Percentiles rank a stretch among this genome's conserved stretches.
phyloP scores from a whole-genome alignment of 2,329 filamentous ascomycete genomes.

The Diaporthe helianthi region DNA sequence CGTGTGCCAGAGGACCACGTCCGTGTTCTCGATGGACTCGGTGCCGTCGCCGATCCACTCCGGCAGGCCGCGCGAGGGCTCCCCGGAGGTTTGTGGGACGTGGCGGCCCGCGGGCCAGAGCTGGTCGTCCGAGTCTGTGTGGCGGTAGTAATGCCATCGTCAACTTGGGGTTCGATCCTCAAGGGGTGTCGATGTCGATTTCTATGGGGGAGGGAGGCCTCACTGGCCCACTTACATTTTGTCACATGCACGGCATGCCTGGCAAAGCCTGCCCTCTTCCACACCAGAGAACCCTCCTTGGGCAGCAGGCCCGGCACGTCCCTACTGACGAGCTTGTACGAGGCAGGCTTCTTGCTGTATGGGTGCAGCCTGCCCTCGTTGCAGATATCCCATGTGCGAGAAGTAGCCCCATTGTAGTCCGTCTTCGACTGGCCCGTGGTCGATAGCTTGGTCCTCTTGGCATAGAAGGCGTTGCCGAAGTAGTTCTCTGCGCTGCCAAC shows the following conservation, averaged over 20 bases:
- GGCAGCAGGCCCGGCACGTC: constrained; percentile 82
- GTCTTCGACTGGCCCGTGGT: constrained; percentile 73
- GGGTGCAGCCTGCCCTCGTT: constrained; percentile 87
- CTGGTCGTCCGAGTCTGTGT: constrained; percentile 76
- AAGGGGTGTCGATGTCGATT: too few relatives aligned
- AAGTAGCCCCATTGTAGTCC: constrained; percentile 82
- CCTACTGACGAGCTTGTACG: constrained; percentile 88
- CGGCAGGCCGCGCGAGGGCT: constrained; percentile 75
- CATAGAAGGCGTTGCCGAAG: constrained; percentile 91
- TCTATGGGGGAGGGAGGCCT: background rate
- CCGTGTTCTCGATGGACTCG: constrained; percentile 77
- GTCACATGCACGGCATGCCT: constrained; percentile 89
- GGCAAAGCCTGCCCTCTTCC: constrained; percentile 89
- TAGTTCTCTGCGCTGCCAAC: constrained; percentile 83
- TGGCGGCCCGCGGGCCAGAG: constrained; percentile 87
- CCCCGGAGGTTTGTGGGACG: constrained; percentile 85
- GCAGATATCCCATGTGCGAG: constrained; percentile 87
- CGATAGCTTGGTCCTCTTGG: constrained; percentile 79
- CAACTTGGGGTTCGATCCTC: background rate
- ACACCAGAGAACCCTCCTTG: constrained; percentile 81
- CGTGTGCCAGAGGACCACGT: constrained; percentile 92
- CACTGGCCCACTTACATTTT: constrained; percentile 71
- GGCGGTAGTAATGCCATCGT: background rate
- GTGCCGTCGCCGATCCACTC: constrained; percentile 78
- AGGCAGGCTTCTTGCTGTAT: constrained; percentile 82